These are phyloP conservation scores for Paramecium sonneborni DNA, from an alignment of 73 alveolate genomes.

Conservation along the genomic window DNA sequence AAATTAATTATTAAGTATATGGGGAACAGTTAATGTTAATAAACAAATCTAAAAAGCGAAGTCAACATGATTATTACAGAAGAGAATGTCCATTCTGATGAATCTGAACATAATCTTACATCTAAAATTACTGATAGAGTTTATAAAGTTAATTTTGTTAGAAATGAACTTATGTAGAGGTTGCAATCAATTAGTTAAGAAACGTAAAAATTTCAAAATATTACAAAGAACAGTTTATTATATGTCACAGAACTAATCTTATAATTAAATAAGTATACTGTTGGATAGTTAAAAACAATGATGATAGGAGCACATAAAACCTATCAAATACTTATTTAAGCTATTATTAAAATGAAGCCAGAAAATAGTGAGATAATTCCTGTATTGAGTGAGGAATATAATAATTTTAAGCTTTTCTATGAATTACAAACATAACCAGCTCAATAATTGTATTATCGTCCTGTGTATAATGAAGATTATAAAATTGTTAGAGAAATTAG, in stretches of 20 bases:
- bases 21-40: conserved; percentile 5
- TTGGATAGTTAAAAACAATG: conserved; percentile 5
- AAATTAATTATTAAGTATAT: not conserved
- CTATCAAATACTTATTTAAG: not conserved
- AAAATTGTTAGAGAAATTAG: conserved; percentile 1
- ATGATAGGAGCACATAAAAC: conserved; percentile 6
- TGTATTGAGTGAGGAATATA: not conserved
- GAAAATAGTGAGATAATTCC: not conserved
- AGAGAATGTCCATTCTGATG: conserved; percentile 21
- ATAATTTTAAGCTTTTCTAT: conserved; percentile 8
- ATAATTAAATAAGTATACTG: conserved; percentile 1
- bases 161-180: conserved; percentile 30
- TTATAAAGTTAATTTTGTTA: conserved; percentile 26
- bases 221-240: not conserved
- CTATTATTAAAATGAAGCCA: conserved; percentile 23
- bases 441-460: not conserved
- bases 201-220: not conserved
- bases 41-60: not conserved
- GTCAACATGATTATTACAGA: conserved; percentile 32
- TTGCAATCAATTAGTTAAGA: not conserved
- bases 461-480: conserved; percentile 44
- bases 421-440: not conserved
- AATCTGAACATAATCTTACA: conserved; percentile 5
- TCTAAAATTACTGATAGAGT: conserved; percentile 26
- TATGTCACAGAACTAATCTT: not conserved